A percentile compares a stretch with the other conserved stretches of the same genome.
phyloP scores from a whole-genome alignment of 1,284 basidiomycete species.

The Wallemia ichthyophaga region DNA sequence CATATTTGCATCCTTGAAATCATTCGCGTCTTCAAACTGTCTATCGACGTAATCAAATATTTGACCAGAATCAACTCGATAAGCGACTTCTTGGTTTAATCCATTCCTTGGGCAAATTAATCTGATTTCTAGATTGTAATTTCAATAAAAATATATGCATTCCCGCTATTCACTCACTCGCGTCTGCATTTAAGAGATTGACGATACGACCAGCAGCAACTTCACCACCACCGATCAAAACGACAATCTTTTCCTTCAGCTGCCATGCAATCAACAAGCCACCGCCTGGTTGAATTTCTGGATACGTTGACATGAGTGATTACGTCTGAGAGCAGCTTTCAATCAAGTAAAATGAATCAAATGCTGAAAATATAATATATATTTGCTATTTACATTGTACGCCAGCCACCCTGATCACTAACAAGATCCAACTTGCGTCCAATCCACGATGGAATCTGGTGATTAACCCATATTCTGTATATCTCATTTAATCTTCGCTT shows the following conservation, averaged over 20 bases:
- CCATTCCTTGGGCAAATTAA: constrained; percentile 31
- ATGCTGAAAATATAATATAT: background rate
- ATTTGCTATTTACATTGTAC: constrained; percentile 10
- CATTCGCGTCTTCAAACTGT: constrained; percentile 26
- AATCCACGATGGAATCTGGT: constrained; percentile 16
- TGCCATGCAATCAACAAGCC: constrained; percentile 66
- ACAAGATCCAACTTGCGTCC: constrained; percentile 15
- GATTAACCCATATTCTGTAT: constrained; percentile 15
- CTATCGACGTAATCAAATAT: constrained; percentile 33
- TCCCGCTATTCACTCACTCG: background rate
- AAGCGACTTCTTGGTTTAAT: constrained; percentile 22
- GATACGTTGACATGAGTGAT: constrained; percentile 48
- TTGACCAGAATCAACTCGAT: constrained; percentile 16
- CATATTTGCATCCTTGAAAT: constrained; percentile 45
- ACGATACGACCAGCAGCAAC: constrained; percentile 50
- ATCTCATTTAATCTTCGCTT: constrained; percentile 18
- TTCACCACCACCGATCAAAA: constrained; percentile 67
- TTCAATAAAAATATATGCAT: background rate
- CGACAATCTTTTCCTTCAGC: constrained; percentile 43
- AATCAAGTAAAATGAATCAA: too few species aligned
- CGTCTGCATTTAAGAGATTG: constrained; percentile 27
- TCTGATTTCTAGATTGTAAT: constrained; percentile 25
- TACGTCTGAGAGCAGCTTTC: too few species aligned
- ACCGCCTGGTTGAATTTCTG: constrained; percentile 24
- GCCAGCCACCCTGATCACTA: constrained; percentile 16